Conservation (phyloP, 805 yeast genomes). For the Suhomyces sp. region DNA sequence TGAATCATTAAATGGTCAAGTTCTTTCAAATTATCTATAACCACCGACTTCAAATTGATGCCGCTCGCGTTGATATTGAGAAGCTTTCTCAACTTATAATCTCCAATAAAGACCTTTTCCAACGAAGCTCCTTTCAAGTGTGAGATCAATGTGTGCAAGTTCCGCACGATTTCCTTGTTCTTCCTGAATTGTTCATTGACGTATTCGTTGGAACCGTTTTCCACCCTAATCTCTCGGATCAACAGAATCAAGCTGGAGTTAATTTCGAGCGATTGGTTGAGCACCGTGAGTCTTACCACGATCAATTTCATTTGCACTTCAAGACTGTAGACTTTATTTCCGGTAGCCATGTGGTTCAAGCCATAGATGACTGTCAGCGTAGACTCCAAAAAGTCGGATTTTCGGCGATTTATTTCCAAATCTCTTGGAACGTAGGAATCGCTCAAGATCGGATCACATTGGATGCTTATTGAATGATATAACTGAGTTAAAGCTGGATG, state of each 20-base stretch:
- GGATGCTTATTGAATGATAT: slow-evolving; percentile 26
- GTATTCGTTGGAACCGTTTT: slow-evolving; percentile 14
- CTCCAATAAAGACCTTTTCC: slow-evolving; percentile 19
- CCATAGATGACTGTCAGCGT: slow-evolving; percentile 27
- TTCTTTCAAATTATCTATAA: slow-evolving; percentile 17
- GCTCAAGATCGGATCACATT: slow-evolving; percentile 17
- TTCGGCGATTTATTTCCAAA: slow-evolving; percentile 8
- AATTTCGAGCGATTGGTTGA: slow-evolving; percentile 35
- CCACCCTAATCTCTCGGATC: slow-evolving; percentile 35
- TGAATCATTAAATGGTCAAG: background rate
- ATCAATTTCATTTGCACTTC: slow-evolving; percentile 26
- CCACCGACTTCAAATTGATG: slow-evolving; percentile 15
- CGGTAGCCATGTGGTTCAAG: slow-evolving; percentile 9
- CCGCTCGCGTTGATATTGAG: slow-evolving; percentile 8
- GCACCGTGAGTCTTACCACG: slow-evolving; percentile 38
- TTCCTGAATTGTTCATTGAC: slow-evolving; percentile 5
- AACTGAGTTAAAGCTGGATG: slow-evolving; percentile 30
- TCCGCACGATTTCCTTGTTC: slow-evolving; percentile 1
- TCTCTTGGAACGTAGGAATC: slow-evolving; percentile 5
- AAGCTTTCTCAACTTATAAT: slow-evolving; percentile 11
- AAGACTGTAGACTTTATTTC: slow-evolving; percentile 10
- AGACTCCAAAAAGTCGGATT: slow-evolving; percentile 22
- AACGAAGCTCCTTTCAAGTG: slow-evolving; percentile 7
- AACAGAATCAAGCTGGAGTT: slow-evolving; percentile 32
- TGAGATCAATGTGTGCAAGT: slow-evolving; percentile 4